phyloP scores from a whole-genome alignment of 2,329 filamentous ascomycete species.

The Teratosphaeriaceae sp. region DNA sequence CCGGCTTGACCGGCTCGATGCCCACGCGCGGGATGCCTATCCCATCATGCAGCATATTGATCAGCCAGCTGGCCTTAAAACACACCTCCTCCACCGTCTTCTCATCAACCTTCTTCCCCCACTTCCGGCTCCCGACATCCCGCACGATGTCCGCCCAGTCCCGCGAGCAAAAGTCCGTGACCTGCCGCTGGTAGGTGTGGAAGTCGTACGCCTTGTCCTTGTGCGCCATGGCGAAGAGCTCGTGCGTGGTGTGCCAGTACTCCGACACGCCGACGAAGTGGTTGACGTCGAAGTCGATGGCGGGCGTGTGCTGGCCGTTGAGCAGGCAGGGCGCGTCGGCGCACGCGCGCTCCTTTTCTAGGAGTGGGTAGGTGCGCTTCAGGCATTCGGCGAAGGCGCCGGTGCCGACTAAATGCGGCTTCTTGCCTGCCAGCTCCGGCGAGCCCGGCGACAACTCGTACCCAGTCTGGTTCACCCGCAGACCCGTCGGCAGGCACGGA shows the following conservation, averaged over 20 bases:
- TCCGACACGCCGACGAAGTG: constrained; percentile 97
- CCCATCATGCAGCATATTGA: constrained; percentile 91
- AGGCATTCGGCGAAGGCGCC: constrained; percentile 84
- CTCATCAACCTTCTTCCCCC: constrained; percentile 65
- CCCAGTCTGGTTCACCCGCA: constrained; percentile 69
- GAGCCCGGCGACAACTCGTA: constrained; percentile 45
- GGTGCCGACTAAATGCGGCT: constrained; percentile 65
- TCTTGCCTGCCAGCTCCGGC: constrained; percentile 33
- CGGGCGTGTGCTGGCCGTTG: constrained; percentile 85
- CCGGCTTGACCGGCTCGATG: constrained; percentile 52
- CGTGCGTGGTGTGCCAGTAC: constrained; percentile 98
- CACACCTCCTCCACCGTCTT: constrained; percentile 80
- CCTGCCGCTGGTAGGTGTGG: constrained; percentile 76
- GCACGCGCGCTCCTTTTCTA: constrained; percentile 85
- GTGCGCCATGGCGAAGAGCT: constrained; percentile 74
- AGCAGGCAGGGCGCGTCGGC: constrained; percentile 77
- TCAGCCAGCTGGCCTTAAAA: constrained; percentile 97
- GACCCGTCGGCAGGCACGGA: constrained; percentile 76
- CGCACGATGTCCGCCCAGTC: constrained; percentile 72
- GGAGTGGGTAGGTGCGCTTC: constrained; percentile 70
- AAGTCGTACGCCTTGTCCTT: constrained; percentile 82
- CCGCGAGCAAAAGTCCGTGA: constrained; percentile 76
- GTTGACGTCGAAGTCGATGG: constrained; percentile 94
- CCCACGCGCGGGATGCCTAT: constrained; percentile 87
- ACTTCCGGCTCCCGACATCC: constrained; percentile 59